A percentile compares a stretch with the other conserved stretches of the same genome.
phyloP scores from a whole-genome alignment of 768 basidiomycete genomes.

The Mycena floridula region DNA sequence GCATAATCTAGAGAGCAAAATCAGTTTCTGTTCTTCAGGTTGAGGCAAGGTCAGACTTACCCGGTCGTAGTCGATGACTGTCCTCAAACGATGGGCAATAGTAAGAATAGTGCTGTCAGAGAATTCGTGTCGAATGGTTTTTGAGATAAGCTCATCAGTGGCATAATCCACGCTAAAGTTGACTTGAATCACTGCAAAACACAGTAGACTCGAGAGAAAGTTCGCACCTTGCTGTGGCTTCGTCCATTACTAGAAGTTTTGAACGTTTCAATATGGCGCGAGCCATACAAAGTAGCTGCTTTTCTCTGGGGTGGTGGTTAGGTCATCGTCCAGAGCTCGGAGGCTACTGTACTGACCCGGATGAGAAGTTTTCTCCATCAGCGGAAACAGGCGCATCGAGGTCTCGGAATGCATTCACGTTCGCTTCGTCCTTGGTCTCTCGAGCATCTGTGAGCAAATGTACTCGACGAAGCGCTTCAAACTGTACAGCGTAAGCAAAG shows the following conservation, averaged over 20 bases:
- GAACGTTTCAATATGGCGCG: conserved; percentile 77
- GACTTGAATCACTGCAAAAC: no score
- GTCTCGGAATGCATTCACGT: conserved; percentile 71
- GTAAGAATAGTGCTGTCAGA: conserved; percentile 77
- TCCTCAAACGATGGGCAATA: conserved; percentile 74
- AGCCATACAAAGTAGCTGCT: conserved; percentile 87
- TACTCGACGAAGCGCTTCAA: conserved; percentile 77
- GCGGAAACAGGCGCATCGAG: conserved; percentile 73
- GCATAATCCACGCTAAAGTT: conserved; percentile 85
- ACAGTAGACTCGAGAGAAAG: no score
- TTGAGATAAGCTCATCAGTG: conserved; percentile 81
- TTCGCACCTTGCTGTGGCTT: conserved; percentile 76
- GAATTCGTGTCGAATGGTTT: conserved; percentile 76
- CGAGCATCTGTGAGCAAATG: conserved; percentile 76
- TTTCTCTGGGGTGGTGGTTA: no score
- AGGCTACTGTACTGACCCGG: conserved; percentile 60
- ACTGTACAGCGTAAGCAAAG: conserved; percentile 34
- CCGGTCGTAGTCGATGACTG: conserved; percentile 80
- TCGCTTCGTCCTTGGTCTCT: conserved; percentile 29
- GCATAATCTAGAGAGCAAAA: conserved; percentile 72
- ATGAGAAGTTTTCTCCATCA: conserved; percentile 87
- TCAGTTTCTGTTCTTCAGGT: no score
- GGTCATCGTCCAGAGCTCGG: no score
- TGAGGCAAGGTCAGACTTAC: conserved; percentile 31
- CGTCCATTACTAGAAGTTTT: conserved; percentile 80